These are phyloP conservation scores for Posidonia oceanica DNA, from an alignment of 116 monocot genomes.

Conservation along the genomic window DNA sequence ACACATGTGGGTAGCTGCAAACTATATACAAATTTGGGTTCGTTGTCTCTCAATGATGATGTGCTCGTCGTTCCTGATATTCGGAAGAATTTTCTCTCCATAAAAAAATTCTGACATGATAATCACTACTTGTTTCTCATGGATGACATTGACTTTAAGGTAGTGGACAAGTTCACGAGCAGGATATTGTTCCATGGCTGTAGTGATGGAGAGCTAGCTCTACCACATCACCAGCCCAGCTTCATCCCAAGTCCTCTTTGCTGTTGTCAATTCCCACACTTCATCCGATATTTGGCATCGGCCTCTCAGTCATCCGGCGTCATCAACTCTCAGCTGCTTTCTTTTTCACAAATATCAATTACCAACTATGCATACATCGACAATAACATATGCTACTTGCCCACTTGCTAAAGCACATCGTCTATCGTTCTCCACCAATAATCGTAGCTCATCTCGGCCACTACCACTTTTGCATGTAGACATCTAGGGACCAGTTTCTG, in stretches of 20 bases:
- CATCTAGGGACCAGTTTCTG: not conserved
- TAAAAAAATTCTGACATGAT: no score
- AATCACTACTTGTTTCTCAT: no score
- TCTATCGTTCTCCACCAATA: not conserved
- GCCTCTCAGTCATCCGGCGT: not conserved
- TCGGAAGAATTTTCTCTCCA: no score
- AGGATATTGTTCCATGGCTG: not conserved
- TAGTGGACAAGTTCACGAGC: no score
- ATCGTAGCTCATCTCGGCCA: not conserved
- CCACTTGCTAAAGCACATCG: not conserved
- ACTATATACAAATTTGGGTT: no score
- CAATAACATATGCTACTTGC: not conserved
- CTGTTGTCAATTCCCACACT: not conserved
- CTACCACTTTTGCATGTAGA: not conserved
- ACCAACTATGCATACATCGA: not conserved
- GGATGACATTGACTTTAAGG: no score
- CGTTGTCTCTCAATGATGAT: no score
- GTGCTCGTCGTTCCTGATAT: no score
- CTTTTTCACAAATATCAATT: not conserved
- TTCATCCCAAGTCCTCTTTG: no score
- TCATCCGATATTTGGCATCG: not conserved
- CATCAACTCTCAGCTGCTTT: not conserved
- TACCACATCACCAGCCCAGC: no score
- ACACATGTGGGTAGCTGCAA: no score
- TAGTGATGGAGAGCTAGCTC: not conserved